Conservation (phyloP, 495 filamentous ascomycete genomes). For the Amphirosellinia nigrospora region DNA sequence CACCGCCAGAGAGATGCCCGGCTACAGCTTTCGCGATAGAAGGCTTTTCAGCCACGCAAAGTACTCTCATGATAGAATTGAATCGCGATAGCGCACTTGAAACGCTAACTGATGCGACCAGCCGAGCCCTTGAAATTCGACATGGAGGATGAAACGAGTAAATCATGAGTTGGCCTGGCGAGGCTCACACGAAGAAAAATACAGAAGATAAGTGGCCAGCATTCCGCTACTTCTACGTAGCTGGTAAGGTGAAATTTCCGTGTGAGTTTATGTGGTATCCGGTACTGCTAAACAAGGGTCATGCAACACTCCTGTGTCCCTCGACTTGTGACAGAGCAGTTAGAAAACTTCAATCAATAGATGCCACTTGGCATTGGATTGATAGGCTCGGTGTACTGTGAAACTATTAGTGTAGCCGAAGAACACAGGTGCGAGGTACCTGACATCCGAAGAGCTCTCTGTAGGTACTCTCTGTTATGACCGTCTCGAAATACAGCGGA, state of each 20-base stretch:
- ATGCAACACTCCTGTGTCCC: not conserved
- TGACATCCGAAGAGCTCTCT: not conserved
- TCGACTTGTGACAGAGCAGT: not conserved
- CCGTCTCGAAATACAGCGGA: no score
- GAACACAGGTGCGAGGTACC: not conserved
- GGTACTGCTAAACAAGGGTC: not conserved
- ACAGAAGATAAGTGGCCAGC: not conserved
- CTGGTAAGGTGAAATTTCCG: not conserved
- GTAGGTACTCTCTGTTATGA: no score
- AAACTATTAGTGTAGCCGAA: not conserved
- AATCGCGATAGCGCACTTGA: slow-evolving; percentile 15
- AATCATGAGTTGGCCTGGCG: slow-evolving; percentile 22
- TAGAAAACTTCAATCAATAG: not conserved
- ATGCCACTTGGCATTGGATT: not conserved
- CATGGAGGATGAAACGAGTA: slow-evolving; percentile 21
- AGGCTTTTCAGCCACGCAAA: slow-evolving; percentile 97
- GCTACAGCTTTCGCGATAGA: slow-evolving; percentile 95
- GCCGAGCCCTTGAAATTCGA: slow-evolving; percentile 19
- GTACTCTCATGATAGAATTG: slow-evolving; percentile 60
- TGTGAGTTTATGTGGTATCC: not conserved
- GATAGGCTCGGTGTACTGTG: not conserved
- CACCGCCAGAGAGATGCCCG: slow-evolving; percentile 80
- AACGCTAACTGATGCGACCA: slow-evolving; percentile 17
- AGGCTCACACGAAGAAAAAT: not conserved
- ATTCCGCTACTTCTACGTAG: not conserved